These are phyloP conservation scores for Macroventuria anomochaeta DNA, from an alignment of 2,329 filamentous ascomycete genomes.

Conservation along the genomic window DNA sequence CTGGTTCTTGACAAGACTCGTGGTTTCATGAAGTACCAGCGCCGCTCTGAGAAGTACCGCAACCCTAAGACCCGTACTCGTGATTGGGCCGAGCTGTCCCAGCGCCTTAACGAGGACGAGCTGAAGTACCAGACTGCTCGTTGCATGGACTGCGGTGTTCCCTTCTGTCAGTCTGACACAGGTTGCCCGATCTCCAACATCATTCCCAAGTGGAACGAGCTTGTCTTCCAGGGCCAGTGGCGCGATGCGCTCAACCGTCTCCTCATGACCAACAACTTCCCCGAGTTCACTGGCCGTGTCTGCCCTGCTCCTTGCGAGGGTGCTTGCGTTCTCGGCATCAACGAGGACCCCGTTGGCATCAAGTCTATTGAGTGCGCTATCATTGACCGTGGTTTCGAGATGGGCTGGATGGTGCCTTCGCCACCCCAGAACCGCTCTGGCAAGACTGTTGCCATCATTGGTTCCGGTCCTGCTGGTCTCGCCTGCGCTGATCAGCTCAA, in stretches of 20 bases:
- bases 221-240: constrained; percentile 74
- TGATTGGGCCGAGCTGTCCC: constrained; percentile 91
- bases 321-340: constrained; percentile 94
- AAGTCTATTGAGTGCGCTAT: constrained; percentile 98
- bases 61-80: constrained; percentile 81
- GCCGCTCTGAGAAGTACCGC: constrained; percentile 92
- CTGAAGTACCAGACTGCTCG: constrained; percentile 95
- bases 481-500: constrained; percentile 93
- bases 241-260: constrained; percentile 88
- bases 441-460: constrained; percentile 87
- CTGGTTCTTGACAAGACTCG: constrained; percentile 96
- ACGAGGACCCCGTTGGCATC: constrained; percentile 95
- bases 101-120: constrained; percentile 88
- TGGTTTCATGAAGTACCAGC: constrained; percentile 97
- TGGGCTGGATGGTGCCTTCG: constrained; percentile 93
- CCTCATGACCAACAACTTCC: constrained; percentile 98
- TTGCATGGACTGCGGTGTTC: constrained; percentile 99
- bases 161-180: constrained; percentile 95
- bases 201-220: constrained; percentile 94
- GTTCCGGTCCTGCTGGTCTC: constrained; percentile 90
- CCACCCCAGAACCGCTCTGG: constrained; percentile 82
- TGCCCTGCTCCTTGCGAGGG: constrained; percentile 97
- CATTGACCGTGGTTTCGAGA: constrained; percentile 95
- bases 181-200: constrained; percentile 97
- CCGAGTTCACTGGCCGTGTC: constrained; percentile 95